phyloP scores from a whole-genome alignment of 1,284 basidiomycete species.

The Cutaneotrichosporon sp. region DNA sequence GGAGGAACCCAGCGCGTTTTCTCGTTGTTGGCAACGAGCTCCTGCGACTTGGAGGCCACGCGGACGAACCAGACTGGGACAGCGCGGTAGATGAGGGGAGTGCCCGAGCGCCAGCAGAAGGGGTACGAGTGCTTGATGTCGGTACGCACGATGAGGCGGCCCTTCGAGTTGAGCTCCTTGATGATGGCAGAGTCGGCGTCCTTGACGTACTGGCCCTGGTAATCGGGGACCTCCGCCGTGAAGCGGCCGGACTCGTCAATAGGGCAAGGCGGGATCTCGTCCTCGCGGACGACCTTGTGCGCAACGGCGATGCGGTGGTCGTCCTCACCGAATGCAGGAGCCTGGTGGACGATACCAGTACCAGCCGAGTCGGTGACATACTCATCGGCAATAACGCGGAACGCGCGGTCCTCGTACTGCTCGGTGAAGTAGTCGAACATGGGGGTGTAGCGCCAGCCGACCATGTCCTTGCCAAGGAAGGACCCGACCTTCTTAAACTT shows the following conservation, averaged over 20 bases:
- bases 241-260: slow-evolving; percentile 87
- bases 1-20: slow-evolving; percentile 94
- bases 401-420: slow-evolving; percentile 87
- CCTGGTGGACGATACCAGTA: slow-evolving; percentile 98
- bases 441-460: slow-evolving; percentile 94
- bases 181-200: slow-evolving; percentile 93
- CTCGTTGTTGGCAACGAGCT: slow-evolving; percentile 87
- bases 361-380: slow-evolving; percentile 94
- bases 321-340: slow-evolving; percentile 97
- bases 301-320: slow-evolving; percentile 91
- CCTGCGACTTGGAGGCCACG: slow-evolving; percentile 78
- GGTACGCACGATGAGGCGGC: slow-evolving; percentile 82
- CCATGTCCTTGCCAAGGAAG: slow-evolving; percentile 88
- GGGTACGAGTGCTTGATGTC: slow-evolving; percentile 91
- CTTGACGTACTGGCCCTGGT: slow-evolving; percentile 89
- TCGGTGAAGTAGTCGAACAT: slow-evolving; percentile 96
- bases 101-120: slow-evolving; percentile 95
- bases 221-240: slow-evolving; percentile 86
- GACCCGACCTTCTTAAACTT: slow-evolving; percentile 89
- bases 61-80: slow-evolving; percentile 96
- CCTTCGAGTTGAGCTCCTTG: slow-evolving; percentile 84
- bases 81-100: slow-evolving; percentile 93
- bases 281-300: slow-evolving; percentile 74
- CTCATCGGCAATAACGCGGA: slow-evolving; percentile 82
- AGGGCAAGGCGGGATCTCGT: slow-evolving; percentile 94